phyloP scores from a whole-genome alignment of 2,329 filamentous ascomycete species.

The Beauveria rudraprayagi region DNA sequence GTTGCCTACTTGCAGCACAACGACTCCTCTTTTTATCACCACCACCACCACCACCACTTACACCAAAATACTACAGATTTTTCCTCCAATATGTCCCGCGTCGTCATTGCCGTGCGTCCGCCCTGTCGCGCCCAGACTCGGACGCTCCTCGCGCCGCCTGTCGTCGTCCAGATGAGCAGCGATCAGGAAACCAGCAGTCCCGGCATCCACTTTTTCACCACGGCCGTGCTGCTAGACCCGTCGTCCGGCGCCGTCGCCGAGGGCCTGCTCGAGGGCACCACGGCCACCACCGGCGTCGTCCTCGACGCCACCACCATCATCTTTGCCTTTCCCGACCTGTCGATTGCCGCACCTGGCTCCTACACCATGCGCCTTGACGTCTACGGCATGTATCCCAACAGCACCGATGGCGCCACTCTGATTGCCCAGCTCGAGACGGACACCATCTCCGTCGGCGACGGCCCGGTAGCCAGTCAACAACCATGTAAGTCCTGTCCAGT shows the following conservation, averaged over 20 bases:
- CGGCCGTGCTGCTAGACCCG: slow-evolving; percentile 17
- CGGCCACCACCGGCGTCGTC: slow-evolving; percentile 15
- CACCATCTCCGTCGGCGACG: slow-evolving; percentile 13
- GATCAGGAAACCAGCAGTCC: slow-evolving; percentile 4
- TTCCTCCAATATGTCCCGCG: slow-evolving; percentile 11
- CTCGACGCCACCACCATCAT: slow-evolving; percentile 13
- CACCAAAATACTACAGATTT: background rate
- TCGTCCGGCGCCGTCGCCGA: slow-evolving; percentile 15
- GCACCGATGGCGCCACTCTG: slow-evolving; percentile 12
- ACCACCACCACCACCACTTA: background rate
- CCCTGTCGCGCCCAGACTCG: slow-evolving; percentile 15
- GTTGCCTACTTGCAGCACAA: background rate
- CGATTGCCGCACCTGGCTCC: slow-evolving; percentile 16
- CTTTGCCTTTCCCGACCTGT: slow-evolving; percentile 21
- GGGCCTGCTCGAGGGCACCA: slow-evolving; percentile 15
- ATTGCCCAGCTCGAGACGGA: slow-evolving; percentile 15
- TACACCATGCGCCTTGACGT: slow-evolving; percentile 23
- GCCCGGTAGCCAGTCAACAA: slow-evolving; percentile 7
- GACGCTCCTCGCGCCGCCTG: slow-evolving; percentile 17
- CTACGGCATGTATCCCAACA: slow-evolving; percentile 16
- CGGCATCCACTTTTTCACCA: slow-evolving; percentile 20
- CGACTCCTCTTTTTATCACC: background rate
- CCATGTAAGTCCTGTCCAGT: background rate
- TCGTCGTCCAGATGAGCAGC: slow-evolving; percentile 16
- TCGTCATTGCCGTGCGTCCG: slow-evolving; percentile 19